A percentile compares a stretch with the other conserved stretches of the same genome.
phyloP scores from a whole-genome alignment of 208 protist species.

The Naegleria fowleri region DNA sequence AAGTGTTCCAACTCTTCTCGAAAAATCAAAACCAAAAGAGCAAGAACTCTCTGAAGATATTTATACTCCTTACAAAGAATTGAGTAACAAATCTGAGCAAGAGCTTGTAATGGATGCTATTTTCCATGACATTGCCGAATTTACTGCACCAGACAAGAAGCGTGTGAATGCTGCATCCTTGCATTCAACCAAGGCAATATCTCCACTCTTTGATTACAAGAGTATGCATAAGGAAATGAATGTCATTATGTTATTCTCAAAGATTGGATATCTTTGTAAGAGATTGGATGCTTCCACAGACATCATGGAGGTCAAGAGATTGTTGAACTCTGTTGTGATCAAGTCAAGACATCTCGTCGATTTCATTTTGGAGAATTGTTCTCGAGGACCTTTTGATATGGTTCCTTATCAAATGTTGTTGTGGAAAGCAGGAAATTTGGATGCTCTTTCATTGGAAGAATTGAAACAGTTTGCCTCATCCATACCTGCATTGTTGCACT shows the following conservation, averaged over 20 bases:
- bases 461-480: not conserved
- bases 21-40: not conserved
- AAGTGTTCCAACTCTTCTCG: not conserved
- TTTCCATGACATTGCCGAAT: not conserved
- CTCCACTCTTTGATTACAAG: conserved; percentile 6
- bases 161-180: not conserved
- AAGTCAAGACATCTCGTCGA: not conserved
- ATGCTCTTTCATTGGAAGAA: not conserved
- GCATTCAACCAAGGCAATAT: not conserved
- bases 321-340: not conserved
- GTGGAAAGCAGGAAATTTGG: not conserved
- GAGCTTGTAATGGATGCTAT: not conserved
- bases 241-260: not conserved
- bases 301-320: not conserved
- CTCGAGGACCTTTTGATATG: not conserved
- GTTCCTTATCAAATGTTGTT: conserved; percentile 18
- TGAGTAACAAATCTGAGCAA: not conserved
- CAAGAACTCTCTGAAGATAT: not conserved
- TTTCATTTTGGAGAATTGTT: not conserved
- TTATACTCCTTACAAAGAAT: not conserved
- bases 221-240: not conserved
- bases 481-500: not conserved
- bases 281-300: not conserved
- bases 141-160: conserved; percentile 12
- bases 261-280: not conserved